phyloP scores from a whole-genome alignment of 2,329 filamentous ascomycete species.

The Hypoxylon sp. region DNA sequence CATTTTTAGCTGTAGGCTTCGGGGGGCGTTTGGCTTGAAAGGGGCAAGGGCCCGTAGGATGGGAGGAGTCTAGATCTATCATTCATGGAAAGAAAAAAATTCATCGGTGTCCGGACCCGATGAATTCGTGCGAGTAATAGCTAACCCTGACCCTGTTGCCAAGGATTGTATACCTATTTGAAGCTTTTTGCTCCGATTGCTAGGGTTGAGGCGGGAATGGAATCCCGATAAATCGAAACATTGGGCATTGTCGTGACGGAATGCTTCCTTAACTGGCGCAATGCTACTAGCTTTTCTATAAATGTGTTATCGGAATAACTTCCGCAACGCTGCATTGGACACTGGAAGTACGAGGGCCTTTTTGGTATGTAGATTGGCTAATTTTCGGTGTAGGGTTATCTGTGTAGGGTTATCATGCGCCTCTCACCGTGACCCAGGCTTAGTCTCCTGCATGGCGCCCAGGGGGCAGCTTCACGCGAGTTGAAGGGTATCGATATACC shows the following conservation, averaged over 20 bases:
- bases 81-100: background rate
- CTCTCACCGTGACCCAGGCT: conserved; percentile 9
- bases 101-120: background rate
- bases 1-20: background rate
- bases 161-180: background rate
- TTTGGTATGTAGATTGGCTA: conserved; percentile 15
- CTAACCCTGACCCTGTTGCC: conserved; percentile 3
- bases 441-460: conserved; percentile 8
- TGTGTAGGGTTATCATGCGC: conserved; percentile 12
- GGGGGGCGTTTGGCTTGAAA: background rate
- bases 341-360: conserved; percentile 2
- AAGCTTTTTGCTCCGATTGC: conserved; percentile 1
- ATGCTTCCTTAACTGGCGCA: background rate
- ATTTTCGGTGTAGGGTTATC: conserved; percentile 25
- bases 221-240: conserved; percentile 1
- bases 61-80: background rate
- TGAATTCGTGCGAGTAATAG: background rate
- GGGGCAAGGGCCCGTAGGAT: background rate
- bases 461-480: conserved; percentile 7
- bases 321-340: background rate
- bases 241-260: background rate
- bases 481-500: conserved; percentile 3
- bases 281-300: background rate
- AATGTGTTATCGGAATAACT: background rate
- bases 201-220: background rate